A percentile compares a stretch with the other conserved stretches of the same genome.
Evolutionary conservation across 306 rosid genomes (phyloP).

Genomic region (Citrullus amarus): DNA sequence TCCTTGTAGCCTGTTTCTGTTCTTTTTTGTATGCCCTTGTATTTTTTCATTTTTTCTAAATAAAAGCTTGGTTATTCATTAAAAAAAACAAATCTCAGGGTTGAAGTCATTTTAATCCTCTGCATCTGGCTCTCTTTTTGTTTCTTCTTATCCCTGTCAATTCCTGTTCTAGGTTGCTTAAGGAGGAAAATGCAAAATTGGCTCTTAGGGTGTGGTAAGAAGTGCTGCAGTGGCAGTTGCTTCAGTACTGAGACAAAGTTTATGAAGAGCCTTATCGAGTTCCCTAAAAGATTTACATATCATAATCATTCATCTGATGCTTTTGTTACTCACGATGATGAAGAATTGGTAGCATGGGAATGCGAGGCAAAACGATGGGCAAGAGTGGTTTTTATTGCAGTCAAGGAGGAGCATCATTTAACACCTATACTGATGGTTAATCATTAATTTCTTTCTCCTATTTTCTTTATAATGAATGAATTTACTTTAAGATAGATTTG

Average conservation of each 20-base stretch:
- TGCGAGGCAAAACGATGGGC: slow-evolving; percentile 83
- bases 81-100: background rate
- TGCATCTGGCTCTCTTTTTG: background rate
- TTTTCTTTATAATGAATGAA: background rate
- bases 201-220: slow-evolving; percentile 63
- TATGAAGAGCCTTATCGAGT: slow-evolving; percentile 49
- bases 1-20: too few species aligned
- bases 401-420: slow-evolving; percentile 46
- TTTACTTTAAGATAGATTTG: background rate
- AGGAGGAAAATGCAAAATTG: slow-evolving; percentile 51
- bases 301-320: slow-evolving; percentile 18
- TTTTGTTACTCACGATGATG: slow-evolving; percentile 52
- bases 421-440: slow-evolving; percentile 51
- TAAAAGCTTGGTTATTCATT: too few species aligned
- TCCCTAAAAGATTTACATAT: slow-evolving; percentile 46
- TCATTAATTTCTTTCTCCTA: slow-evolving; percentile 9
- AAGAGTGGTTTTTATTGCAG: slow-evolving; percentile 63
- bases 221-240: slow-evolving; percentile 41
- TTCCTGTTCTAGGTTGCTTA: slow-evolving; percentile 44
- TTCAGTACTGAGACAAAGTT: slow-evolving; percentile 33
- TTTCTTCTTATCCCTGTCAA: slow-evolving; percentile 16
- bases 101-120: background rate
- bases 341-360: slow-evolving; percentile 77
- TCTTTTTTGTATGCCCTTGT: too few species aligned
- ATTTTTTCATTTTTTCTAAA: background rate